These are phyloP conservation scores for Smithsoniella earleae DNA, from an alignment of 163 green algal species.

Conservation along the genomic window DNA sequence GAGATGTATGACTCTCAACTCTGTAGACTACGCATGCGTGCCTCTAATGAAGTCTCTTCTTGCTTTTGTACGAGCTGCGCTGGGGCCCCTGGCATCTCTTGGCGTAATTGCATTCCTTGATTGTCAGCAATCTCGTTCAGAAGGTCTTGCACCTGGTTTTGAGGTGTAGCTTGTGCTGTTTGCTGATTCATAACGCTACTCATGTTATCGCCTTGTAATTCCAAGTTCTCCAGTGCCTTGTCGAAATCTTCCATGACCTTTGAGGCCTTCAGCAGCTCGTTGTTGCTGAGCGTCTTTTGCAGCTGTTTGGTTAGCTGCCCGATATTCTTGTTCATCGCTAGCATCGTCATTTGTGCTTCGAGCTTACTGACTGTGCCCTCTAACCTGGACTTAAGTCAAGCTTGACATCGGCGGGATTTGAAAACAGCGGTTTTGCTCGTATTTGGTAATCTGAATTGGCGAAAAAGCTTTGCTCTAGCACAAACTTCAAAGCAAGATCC, in stretches of 20 bases:
- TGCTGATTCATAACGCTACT: slow-evolving; percentile 26
- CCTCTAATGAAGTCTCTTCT: slow-evolving; percentile 19
- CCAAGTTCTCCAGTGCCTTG: slow-evolving; percentile 7
- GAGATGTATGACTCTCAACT: neutral
- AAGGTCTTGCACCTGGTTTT: slow-evolving; percentile 18
- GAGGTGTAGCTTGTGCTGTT: slow-evolving; percentile 13
- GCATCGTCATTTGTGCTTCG: slow-evolving; percentile 23
- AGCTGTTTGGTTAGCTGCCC: slow-evolving; percentile 15
- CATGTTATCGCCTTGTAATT: slow-evolving; percentile 25
- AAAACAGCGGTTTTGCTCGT: too few relatives aligned
- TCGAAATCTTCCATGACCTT: slow-evolving; percentile 30
- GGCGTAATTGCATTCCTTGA: slow-evolving; percentile 1
- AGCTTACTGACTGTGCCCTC: slow-evolving; percentile 26
- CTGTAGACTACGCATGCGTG: slow-evolving; percentile 24
- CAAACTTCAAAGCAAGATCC: too few relatives aligned
- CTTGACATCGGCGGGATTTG: too few relatives aligned
- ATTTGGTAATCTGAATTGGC: too few relatives aligned
- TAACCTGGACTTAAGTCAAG: slow-evolving; percentile 9
- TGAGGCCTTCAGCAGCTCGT: slow-evolving; percentile 16
- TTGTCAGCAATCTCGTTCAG: slow-evolving; percentile 24
- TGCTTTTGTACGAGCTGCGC: slow-evolving; percentile 19
- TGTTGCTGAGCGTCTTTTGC: slow-evolving; percentile 29
- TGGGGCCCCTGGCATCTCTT: slow-evolving; percentile 18
- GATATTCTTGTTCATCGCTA: slow-evolving; percentile 31
- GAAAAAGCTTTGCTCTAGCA: too few relatives aligned